Base-by-base conservation (phyloP, 2,329 filamentous ascomycete species). In the Verticillium tricorpus region DNA sequence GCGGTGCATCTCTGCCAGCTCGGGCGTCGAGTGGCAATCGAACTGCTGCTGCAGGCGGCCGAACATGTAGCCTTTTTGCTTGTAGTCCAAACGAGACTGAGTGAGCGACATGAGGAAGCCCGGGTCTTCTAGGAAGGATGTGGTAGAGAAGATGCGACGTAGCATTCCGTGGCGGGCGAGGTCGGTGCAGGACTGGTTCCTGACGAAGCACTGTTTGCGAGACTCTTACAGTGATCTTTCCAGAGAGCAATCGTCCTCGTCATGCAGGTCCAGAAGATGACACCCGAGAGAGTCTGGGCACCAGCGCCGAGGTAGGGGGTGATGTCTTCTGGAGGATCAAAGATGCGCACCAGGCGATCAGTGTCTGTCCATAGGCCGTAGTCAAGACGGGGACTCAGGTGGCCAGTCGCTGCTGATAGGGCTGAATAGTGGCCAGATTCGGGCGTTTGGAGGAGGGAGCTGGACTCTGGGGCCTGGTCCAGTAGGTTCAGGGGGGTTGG, bases 241-340 rank as follows among this genome's bases (percentile, higher is more conserved):
- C 61, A 64, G 15, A 64, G 61, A 39, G 63, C 57, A 56, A 61
- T 37, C 50, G 57, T 60, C 58, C 64, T 62, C 35, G 60, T 55
- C 56, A 66, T 45, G 17, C 58, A 61, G 12, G 63, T 60, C 65
- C 65, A 67, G 56, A 66, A 65, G 14, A 67, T 62, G 54, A 50
- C 54, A 0, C 64, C 65, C 3, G 63, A 56, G 3, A 67, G 56
- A 25, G 62, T 67, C 6, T 35, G 6, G 31, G 50, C 57, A 15
- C 40, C 58, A 5, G 17, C 32, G 12, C 63, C 61, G 15, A 65
- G 17, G 56, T 66, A 66, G 11, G 59, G 61, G 0, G 58, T 11
- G 0, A 65, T 62, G 50, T 65, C 64, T 1, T 52, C 4, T 0
- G 63, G 57, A 2, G 63, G 63, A 11, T 65, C 63, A 31, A 62